Conservation (phyloP, 2,329 filamentous ascomycete species). For the Diplodia intermedia region DNA sequence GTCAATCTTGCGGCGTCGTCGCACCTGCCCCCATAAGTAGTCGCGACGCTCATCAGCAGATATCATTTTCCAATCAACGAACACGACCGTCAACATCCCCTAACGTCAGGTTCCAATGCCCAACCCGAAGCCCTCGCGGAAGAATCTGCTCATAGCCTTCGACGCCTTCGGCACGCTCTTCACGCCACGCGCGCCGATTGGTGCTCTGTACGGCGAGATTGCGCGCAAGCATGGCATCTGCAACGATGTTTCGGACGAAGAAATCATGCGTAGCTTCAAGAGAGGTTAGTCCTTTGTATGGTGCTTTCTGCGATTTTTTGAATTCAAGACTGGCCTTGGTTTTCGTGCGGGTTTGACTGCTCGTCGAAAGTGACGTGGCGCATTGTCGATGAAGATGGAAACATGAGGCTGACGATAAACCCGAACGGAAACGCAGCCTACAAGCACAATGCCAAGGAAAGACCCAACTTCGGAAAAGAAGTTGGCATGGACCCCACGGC, state of each 20-base stretch:
- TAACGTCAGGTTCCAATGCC: background rate
- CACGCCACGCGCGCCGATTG: constrained; percentile 58
- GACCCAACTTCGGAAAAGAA: constrained; percentile 67
- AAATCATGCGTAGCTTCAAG: constrained; percentile 51
- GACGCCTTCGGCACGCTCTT: constrained; percentile 73
- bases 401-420: background rate
- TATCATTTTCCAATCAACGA: background rate
- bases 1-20: background rate
- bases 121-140: background rate
- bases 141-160: constrained; percentile 65
- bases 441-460: constrained; percentile 51
- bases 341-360: background rate
- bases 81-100: background rate
- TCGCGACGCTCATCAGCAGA: background rate
- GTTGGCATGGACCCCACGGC: constrained; percentile 58
- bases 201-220: constrained; percentile 61
- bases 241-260: constrained; percentile 49
- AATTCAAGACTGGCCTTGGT: no score
- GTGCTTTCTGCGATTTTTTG: background rate
- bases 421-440: constrained; percentile 50
- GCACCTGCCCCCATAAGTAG: background rate
- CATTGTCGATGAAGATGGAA: background rate
- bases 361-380: background rate
- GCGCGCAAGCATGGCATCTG: constrained; percentile 60
- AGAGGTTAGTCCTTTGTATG: constrained; percentile 41